Conservation (phyloP, 129 eudicot genomes). For the Chrysanthemum lavandulifolium region DNA sequence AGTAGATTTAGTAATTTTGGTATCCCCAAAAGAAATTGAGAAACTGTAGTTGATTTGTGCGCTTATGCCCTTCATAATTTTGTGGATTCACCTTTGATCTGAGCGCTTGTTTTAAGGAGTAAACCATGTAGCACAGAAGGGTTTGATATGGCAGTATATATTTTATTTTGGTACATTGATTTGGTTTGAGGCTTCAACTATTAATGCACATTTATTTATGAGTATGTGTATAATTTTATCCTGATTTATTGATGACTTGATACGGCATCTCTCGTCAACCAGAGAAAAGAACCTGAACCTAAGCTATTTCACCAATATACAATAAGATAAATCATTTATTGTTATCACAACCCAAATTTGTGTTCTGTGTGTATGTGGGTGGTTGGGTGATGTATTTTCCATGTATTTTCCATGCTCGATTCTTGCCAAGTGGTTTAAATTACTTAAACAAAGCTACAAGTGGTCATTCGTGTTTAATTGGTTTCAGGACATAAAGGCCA, state of each 20-base stretch:
- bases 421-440: conserved; percentile 7
- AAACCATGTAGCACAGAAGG: not conserved
- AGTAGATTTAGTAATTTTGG: not conserved
- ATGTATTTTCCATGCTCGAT: conserved; percentile 12
- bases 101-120: not conserved
- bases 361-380: not conserved
- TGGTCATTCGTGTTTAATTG: conserved; percentile 3
- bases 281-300: not conserved
- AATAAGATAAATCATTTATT: not conserved
- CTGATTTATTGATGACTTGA: not conserved
- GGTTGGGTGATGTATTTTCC: not conserved
- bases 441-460: conserved; percentile 16
- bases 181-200: conserved; percentile 11
- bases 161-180: not conserved
- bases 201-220: not conserved
- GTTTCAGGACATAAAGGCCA: conserved; percentile 90
- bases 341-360: not conserved
- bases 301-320: not conserved
- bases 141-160: not conserved
- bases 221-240: conserved; percentile 7
- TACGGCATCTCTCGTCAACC: not conserved
- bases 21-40: not conserved
- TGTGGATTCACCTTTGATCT: not conserved
- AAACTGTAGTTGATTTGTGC: not conserved
- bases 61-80: not conserved